Conservation (phyloP, 2,329 filamentous ascomycete species). For the Calonectria leucothoes region DNA sequence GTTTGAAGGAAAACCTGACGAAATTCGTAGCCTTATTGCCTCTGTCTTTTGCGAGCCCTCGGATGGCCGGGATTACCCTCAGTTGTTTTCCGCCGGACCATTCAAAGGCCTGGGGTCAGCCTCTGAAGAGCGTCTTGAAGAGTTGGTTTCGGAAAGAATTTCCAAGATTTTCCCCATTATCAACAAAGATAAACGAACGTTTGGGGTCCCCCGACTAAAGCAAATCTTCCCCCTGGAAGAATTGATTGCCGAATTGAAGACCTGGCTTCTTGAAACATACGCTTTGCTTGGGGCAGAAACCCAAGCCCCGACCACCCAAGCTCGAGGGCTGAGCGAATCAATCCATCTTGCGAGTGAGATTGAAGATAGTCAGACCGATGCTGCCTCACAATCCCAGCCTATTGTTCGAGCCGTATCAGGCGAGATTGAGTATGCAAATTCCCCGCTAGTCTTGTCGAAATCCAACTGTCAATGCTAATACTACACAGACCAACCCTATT, state of each 20-base stretch:
- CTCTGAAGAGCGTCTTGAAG: constrained; percentile 21
- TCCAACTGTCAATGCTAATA: background rate
- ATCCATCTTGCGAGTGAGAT: constrained; percentile 20
- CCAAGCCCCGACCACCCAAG: background rate
- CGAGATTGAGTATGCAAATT: constrained; percentile 29
- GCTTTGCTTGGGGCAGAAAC: constrained; percentile 5
- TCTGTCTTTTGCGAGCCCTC: constrained; percentile 45
- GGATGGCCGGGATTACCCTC: constrained; percentile 1
- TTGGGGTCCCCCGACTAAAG: constrained; percentile 26
- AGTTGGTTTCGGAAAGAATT: constrained; percentile 40
- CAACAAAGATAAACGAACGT: constrained; percentile 18
- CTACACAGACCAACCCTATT: constrained; percentile 37
- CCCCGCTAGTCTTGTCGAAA: background rate
- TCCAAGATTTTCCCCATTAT: constrained; percentile 23
- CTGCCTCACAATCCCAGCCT: constrained; percentile 39
- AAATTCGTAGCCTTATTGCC: constrained; percentile 38
- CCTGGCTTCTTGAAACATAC: constrained; percentile 35
- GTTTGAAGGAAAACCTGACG: background rate
- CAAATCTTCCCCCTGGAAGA: constrained; percentile 28
- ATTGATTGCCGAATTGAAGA: constrained; percentile 31
- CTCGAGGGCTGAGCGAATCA: background rate
- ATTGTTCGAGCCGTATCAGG: constrained; percentile 33
- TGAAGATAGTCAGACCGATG: constrained; percentile 32
- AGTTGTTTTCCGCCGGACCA: constrained; percentile 36
- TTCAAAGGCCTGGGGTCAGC: constrained; percentile 40